Evolutionary conservation across 1,139 yeast species (phyloP), one percentile per base, ranked within the genome.

Genomic region (Arxiozyma bovina): DNA sequence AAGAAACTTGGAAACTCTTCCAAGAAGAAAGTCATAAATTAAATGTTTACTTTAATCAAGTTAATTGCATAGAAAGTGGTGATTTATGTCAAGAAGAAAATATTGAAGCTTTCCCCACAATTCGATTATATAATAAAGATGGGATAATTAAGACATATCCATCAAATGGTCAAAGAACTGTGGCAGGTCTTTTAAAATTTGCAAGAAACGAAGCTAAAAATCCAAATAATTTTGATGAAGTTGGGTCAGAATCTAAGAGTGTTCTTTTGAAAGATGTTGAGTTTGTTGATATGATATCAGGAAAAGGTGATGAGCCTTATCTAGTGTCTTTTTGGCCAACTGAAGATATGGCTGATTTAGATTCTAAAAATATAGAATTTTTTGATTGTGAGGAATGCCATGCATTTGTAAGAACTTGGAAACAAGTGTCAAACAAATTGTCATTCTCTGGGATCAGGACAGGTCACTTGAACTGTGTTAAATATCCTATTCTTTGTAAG

Each of bases 1-100:
- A 79, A 54, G 70, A 74, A 53, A 76, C 89, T 0, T 84, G 79
- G 70, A 60, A 70, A 27, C 67, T 66, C 17, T 77, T 76, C 64
- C 65, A 72, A 48, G 71, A 75, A 58, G 73, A 77, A 50, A 75
- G 78, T 8, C 51, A 55, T 44, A 71, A 68, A 27, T 60, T 77
- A 54, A 75, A 77, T 4, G 75, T 84, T 38, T 74, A 74, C 17
- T 80, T 85, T 78, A 74, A 77, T 55, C 93, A 85, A 64, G 91
- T 86, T 23, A 79, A 86, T 65, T 87, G 94, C 72, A 75, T 83
- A 22, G 83, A 77, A 51, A 79, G 81, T 66, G 91, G 90, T 12
- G 93, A 86, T 66, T 72, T 86, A 52, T 86, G 94, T 69, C 76
- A 73, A 18, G 71, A 81, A 27, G 89, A 87, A 68, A 74, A 75